Conservation (phyloP, 2,329 filamentous ascomycete genomes). For the Fusarium robinianum region DNA sequence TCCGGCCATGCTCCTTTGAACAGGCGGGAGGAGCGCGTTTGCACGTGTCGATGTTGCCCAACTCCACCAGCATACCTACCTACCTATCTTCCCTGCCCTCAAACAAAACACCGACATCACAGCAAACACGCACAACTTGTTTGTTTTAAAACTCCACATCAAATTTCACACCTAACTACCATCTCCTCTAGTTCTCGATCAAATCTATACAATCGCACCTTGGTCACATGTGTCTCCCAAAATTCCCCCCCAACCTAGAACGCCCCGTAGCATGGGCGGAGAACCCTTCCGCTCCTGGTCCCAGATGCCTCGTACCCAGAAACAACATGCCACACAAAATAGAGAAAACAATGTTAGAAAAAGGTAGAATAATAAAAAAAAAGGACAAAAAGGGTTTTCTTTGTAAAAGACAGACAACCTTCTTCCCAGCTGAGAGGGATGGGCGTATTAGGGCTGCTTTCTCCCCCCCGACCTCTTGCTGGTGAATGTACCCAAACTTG, state of each 20-base stretch:
- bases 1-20: no score
- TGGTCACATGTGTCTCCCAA: conserved; percentile 39
- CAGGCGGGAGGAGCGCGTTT: no score
- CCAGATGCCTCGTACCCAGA: conserved; percentile 38
- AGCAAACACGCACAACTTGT: not conserved
- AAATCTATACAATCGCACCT: conserved; percentile 40
- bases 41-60: no score
- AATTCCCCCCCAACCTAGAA: conserved; percentile 35
- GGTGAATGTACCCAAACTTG: conserved; percentile 36
- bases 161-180: conserved; percentile 36
- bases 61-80: no score
- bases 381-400: conserved; percentile 17
- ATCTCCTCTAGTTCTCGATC: conserved; percentile 38
- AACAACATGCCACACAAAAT: conserved; percentile 36
- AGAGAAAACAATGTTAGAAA: conserved; percentile 17
- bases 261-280: conserved; percentile 38
- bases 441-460: conserved; percentile 33
- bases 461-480: conserved; percentile 29
- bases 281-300: conserved; percentile 34
- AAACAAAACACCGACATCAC: no score
- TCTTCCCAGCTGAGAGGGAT: conserved; percentile 24
- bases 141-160: conserved; percentile 30
- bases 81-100: no score
- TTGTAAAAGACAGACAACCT: conserved; percentile 27
- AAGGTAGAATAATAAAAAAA: conserved; percentile 14